These are phyloP conservation scores for Lipomyces mesembrius DNA, from an alignment of 805 yeast genomes.

Conservation along the genomic window DNA sequence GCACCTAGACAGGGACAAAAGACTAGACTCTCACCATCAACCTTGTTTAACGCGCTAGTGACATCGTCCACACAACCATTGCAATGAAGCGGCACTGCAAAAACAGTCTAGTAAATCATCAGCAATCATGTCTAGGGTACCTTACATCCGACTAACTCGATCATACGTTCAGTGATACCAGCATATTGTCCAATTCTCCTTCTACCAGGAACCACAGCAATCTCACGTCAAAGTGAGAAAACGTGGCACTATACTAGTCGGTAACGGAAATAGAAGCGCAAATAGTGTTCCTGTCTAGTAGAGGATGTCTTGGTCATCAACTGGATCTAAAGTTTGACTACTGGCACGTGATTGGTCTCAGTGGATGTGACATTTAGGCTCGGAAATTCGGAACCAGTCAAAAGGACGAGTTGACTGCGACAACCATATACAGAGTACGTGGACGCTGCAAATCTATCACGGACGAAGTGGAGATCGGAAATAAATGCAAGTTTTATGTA, in stretches of 20 bases:
- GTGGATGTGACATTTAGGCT: too few species aligned
- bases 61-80: conserved; percentile 69
- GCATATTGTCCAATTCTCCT: neutral
- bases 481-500: too few species aligned
- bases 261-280: too few species aligned
- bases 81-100: conserved; percentile 86
- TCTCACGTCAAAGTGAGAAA: neutral
- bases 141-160: neutral
- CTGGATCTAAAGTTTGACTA: neutral
- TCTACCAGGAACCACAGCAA: neutral
- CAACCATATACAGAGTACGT: too few species aligned
- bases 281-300: neutral
- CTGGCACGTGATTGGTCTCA: too few species aligned
- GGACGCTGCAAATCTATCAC: too few species aligned
- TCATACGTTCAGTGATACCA: neutral
- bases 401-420: too few species aligned
- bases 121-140: neutral
- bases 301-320: neutral
- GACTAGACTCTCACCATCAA: conserved; percentile 43
- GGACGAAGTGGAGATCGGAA: too few species aligned
- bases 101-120: conserved; percentile 58
- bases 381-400: too few species aligned
- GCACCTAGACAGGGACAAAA: neutral
- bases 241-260: neutral
- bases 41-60: conserved; percentile 54